A percentile compares a stretch with the other conserved stretches of the same genome.
phyloP scores from a whole-genome alignment of 139 green algal species.

The Medakamo hakoo region DNA sequence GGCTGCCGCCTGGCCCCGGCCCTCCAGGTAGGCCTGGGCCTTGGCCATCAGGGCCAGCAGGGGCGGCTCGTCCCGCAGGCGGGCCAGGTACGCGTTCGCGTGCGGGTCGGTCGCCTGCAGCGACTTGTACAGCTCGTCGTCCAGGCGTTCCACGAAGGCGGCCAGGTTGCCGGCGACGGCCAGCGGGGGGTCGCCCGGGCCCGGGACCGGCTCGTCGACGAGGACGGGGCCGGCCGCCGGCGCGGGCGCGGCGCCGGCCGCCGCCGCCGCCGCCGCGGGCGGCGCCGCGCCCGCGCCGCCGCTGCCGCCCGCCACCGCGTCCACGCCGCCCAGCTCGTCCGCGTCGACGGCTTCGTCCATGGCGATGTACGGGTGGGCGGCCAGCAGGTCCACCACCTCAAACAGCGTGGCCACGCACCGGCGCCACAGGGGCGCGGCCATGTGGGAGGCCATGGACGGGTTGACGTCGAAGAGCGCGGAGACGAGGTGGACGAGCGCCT shows the following conservation, averaged over 20 bases:
- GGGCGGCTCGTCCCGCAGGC: slow-evolving; percentile 82
- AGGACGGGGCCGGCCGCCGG: too few relatives aligned
- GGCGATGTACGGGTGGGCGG: slow-evolving; percentile 47
- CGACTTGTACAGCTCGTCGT: slow-evolving; percentile 96
- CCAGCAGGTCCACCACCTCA: slow-evolving; percentile 39
- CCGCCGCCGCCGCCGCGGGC: slow-evolving; percentile 7
- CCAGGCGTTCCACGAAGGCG: slow-evolving; percentile 85
- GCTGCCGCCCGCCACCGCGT: slow-evolving; percentile 8
- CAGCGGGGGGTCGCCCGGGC: neutral
- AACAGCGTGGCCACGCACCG: slow-evolving; percentile 49
- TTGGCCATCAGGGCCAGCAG: slow-evolving; percentile 75
- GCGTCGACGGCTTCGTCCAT: slow-evolving; percentile 44
- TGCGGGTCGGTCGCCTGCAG: slow-evolving; percentile 82
- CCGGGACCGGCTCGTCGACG: too few relatives aligned
- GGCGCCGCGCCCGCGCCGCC: neutral
- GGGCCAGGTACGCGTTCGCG: slow-evolving; percentile 88
- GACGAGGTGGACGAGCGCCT: slow-evolving; percentile 60
- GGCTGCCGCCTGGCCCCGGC: slow-evolving; percentile 10
- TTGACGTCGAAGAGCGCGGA: slow-evolving; percentile 90
- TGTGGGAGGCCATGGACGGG: slow-evolving; percentile 54
- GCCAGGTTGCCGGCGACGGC: slow-evolving; percentile 87
- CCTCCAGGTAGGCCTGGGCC: slow-evolving; percentile 35
- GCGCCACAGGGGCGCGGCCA: slow-evolving; percentile 69
- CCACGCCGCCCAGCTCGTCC: slow-evolving; percentile 18
- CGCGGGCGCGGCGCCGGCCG: slow-evolving; percentile 4